A percentile compares a stretch with the other conserved stretches of the same genome.
Evolutionary conservation across 23 red algal species (phyloP).

Genomic region (Gracilaria vermiculophylla): DNA sequence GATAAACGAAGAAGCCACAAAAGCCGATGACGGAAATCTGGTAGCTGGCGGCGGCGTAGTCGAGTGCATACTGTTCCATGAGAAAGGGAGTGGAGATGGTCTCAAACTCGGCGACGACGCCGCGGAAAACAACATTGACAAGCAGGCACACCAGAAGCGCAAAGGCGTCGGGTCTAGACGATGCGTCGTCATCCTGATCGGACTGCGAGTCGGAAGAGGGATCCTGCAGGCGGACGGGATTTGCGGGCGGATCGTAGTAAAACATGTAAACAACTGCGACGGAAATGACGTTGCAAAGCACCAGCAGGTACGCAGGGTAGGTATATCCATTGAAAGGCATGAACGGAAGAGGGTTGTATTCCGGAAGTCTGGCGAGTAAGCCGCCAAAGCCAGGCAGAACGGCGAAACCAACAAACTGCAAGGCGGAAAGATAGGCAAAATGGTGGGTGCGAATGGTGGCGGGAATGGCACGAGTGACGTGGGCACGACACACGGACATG

Average conservation of each 20-base stretch:
- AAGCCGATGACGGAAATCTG: constrained; percentile 75
- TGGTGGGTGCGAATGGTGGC: constrained; percentile 67
- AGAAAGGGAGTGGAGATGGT: constrained; percentile 84
- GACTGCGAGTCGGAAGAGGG: not conserved
- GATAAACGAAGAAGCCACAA: constrained; percentile 80
- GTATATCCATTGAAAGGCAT: constrained; percentile 71
- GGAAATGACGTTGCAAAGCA: constrained; percentile 41
- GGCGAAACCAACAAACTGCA: constrained; percentile 97
- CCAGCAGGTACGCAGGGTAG: constrained; percentile 79
- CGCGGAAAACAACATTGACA: constrained; percentile 88
- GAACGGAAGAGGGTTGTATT: not conserved
- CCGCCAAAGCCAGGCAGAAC: constrained; percentile 81
- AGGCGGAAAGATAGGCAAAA: constrained; percentile 87
- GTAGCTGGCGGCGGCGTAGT: constrained; percentile 48
- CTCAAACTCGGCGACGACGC: constrained; percentile 86
- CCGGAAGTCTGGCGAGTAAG: constrained; percentile 65
- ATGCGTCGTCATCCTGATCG: not conserved
- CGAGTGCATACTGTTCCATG: constrained; percentile 70
- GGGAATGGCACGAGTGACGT: constrained; percentile 70
- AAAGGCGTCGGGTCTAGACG: constrained; percentile 8
- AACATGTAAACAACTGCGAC: constrained; percentile 46
- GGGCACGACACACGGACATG: constrained; percentile 88
- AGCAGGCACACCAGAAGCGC: constrained; percentile 81
- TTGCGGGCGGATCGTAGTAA: constrained; percentile 67
- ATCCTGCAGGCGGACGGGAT: not conserved